Base-by-base conservation (phyloP, 2,329 filamentous ascomycete genomes). In the Fusarium sp. region DNA sequence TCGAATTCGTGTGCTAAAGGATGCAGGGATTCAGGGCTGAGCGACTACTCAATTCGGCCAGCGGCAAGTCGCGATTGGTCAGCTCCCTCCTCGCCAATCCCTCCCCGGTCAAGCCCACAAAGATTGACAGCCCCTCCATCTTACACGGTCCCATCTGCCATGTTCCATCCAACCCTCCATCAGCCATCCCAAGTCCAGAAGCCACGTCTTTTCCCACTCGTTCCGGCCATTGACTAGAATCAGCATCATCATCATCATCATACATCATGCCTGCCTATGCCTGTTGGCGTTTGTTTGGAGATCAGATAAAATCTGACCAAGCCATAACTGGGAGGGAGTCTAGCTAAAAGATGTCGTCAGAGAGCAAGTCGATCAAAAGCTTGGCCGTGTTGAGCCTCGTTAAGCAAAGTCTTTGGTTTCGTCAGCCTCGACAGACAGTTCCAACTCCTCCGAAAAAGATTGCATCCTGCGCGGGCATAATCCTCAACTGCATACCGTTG, bases 41-140 rank as follows among this genome's bases (percentile, higher is more conserved):
- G 63, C 60, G 63, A 75, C 73, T 75, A 74, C 73, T 75, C 72
- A 69, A 75, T 75, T 75, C 44, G 73, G 73, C 62, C 64, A 62
- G 38, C 64, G 66, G 61, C 64, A 51, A 58, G 63, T 58, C 69
- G 61, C 64, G 64, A 74, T 75, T 75, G 73, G 73, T 60, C 61
- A 62, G 64, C 58, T 23, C 38, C 20, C 63, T 61, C 55, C 58
- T 58, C 62, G 58, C 56, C 62, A 67, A 53, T 64, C 63, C 68
- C 56, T 71, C 70, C 70, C 71, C 68, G 68, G 73, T 54, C 60
- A 66, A 72, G 67, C 44, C 58, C 58, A 34, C 36, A 65, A 40
- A 69, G 46, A 53, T 66, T 71, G 68, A 71, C 68, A 71, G 68
- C 61, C 64, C 59, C 49, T 49, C 29, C 54, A 29, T 59, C 63